Evolutionary conservation across 2,329 filamentous ascomycete genomes (phyloP), one percentile per base, ranked within the genome.

Genomic region (Clarireedia sp.): DNA sequence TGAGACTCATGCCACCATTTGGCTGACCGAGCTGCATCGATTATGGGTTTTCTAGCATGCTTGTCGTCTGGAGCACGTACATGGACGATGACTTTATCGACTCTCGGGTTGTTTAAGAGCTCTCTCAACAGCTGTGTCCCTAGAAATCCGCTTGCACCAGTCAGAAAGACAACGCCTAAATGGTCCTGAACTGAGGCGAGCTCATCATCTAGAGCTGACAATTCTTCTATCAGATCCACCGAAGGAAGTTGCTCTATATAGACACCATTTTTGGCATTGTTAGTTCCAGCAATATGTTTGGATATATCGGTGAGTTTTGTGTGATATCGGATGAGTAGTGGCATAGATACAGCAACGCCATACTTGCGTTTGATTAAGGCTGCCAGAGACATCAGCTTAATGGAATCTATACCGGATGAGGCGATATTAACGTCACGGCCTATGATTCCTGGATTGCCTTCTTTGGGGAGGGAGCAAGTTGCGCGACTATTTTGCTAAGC

Each of bases 331-430:
- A 57, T 47, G 16, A 57, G 47, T 12, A 51, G 23, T 12, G 52
- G 16, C 9, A 57, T 51, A 8, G 52, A 14, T 16, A 55, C 24
- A 17, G 14, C 36, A 2, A 55, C 36, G 12, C 47, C 44, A 48
- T 46, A 57, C 16, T 26, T 43, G n/a, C 56, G 38, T 38, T 45
- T 57, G 17, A 57, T 55, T n/a, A 19, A 46, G 23, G 56, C 47
- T 17, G 56, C 46, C 2, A 57, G 40, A 10, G 51, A 50, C 55
- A 57, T 57, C 7, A 57, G 43, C 26, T 57, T 57, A 33, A 57
- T 57, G 8, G 56, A 57, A 29, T 55, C 51, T 12, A 57, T 57
- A 9, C 56, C 56, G 7, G 38, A 44, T 38, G 38, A 48, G 14
- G 41, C 38, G 4, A 57, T n/a, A 8, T 48, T 55, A 2, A 51